phyloP scores from a whole-genome alignment of 2,329 filamentous ascomycete genomes.

The Elsinoe necatrix region DNA sequence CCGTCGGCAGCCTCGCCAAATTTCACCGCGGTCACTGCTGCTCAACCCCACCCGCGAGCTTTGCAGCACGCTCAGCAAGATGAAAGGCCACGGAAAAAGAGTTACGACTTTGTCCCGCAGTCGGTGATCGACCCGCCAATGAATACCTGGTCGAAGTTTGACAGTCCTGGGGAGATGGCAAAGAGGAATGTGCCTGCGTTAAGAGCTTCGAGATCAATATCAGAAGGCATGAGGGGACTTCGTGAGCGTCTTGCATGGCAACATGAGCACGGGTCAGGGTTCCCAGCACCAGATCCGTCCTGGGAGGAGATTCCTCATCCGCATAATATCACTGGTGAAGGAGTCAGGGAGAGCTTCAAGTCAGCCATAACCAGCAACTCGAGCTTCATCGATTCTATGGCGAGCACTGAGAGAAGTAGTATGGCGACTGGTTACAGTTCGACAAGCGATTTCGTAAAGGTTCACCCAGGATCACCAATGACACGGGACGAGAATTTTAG shows the following conservation, averaged over 20 bases:
- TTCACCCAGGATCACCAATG: slow-evolving; percentile 23
- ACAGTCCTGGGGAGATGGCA: background rate
- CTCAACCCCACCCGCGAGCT: background rate
- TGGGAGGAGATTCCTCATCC: slow-evolving; percentile 28
- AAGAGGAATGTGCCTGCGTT: background rate
- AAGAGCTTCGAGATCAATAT: slow-evolving; percentile 30
- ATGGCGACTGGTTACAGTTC: slow-evolving; percentile 72
- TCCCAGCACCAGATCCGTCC: slow-evolving; percentile 6
- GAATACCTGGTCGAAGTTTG: background rate
- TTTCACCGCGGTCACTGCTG: slow-evolving; percentile 8
- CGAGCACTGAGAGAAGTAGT: slow-evolving; percentile 74
- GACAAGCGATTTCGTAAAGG: slow-evolving; percentile 59
- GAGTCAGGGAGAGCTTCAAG: slow-evolving; percentile 48
- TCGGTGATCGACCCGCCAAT: slow-evolving; percentile 1
- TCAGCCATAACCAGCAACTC: slow-evolving; percentile 53
- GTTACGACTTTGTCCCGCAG: background rate
- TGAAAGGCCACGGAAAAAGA: background rate
- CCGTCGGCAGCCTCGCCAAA: slow-evolving; percentile 7
- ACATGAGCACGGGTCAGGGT: slow-evolving; percentile 24
- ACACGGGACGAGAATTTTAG: slow-evolving; percentile 42
- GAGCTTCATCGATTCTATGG: slow-evolving; percentile 48
- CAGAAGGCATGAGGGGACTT: slow-evolving; percentile 27
- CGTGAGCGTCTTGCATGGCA: slow-evolving; percentile 30
- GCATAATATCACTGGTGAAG: slow-evolving; percentile 28
- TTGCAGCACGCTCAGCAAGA: background rate